phyloP scores from a whole-genome alignment of 495 filamentous ascomycete genomes.

The Penicillium desertorum region DNA sequence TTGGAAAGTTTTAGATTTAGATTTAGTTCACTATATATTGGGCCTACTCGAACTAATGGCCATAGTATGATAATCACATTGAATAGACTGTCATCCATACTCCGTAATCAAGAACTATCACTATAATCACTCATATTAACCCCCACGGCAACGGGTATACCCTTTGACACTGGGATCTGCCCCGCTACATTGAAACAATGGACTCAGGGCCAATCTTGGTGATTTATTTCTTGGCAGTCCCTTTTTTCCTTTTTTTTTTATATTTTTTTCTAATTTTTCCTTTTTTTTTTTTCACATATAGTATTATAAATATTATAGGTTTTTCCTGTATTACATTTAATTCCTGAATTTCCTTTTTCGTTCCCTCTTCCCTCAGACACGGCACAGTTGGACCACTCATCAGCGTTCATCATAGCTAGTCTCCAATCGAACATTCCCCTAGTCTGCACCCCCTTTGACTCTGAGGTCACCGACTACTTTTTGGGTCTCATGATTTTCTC shows the following conservation, averaged over 20 bases:
- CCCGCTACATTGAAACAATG: slow-evolving; percentile 45
- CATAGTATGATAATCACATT: too few species aligned
- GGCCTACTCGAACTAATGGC: too few species aligned
- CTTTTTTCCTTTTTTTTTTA: slow-evolving; percentile 19
- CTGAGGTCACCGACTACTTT: slow-evolving; percentile 28
- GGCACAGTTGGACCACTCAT: slow-evolving; percentile 30
- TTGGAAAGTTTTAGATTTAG: slow-evolving; percentile 13
- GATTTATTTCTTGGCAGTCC: slow-evolving; percentile 38
- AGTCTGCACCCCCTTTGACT: slow-evolving; percentile 12
- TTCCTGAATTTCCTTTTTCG: slow-evolving; percentile 14
- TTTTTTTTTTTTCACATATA: too few species aligned
- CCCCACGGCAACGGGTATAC: slow-evolving; percentile 40
- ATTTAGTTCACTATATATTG: neutral
- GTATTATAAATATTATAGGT: too few species aligned
- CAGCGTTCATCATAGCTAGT: slow-evolving; percentile 6
- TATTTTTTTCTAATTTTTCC: slow-evolving; percentile 8
- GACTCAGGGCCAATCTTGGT: slow-evolving; percentile 40
- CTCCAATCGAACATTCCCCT: slow-evolving; percentile 28
- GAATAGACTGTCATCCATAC: too few species aligned
- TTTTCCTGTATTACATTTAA: slow-evolving; percentile 19
- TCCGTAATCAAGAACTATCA: neutral
- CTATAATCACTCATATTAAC: slow-evolving; percentile 14
- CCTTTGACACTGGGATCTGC: slow-evolving; percentile 43
- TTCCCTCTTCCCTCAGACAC: slow-evolving; percentile 21
- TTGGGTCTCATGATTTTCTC: slow-evolving; percentile 26